Percentiles rank a stretch among this genome's conserved stretches.
These are phyloP conservation scores for Akanthomyces uredinophilus DNA, from an alignment of 2,329 filamentous ascomycete species.

Conservation along the genomic window DNA sequence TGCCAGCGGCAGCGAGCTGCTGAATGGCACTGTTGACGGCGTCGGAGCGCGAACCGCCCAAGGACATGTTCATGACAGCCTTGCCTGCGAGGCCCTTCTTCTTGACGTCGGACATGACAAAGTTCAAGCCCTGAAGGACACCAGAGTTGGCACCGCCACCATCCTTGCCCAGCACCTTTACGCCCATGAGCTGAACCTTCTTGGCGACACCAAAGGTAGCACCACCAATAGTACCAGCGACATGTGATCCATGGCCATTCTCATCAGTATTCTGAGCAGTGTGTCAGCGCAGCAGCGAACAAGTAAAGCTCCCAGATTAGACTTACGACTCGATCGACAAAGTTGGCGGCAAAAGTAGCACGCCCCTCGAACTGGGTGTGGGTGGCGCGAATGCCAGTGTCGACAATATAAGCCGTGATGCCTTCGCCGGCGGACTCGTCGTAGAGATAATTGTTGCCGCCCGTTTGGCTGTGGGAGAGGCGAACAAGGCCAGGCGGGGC, in stretches of 20 bases:
- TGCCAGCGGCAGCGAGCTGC: conserved; percentile 42
- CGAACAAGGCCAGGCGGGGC: conserved; percentile 50
- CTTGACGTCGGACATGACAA: conserved; percentile 42
- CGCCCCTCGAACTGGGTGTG: conserved; percentile 47
- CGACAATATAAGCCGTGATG: conserved; percentile 52
- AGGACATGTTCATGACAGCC: conserved; percentile 60
- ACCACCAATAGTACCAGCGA: conserved; percentile 51
- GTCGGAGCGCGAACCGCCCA: conserved; percentile 44
- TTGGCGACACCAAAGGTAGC: conserved; percentile 53
- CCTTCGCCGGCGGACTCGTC: conserved; percentile 33
- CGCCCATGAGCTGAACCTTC: conserved; percentile 41
- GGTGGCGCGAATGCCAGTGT: conserved; percentile 50
- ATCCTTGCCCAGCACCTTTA: conserved; percentile 46
- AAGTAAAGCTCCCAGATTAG: background rate
- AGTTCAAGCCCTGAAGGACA: conserved; percentile 57
- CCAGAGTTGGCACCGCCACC: conserved; percentile 33
- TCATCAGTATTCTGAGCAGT: conserved; percentile 36
- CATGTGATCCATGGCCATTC: conserved; percentile 54
- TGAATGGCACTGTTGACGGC: conserved; percentile 53
- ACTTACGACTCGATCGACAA: conserved; percentile 37
- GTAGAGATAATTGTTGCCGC: conserved; percentile 39
- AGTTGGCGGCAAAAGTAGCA: conserved; percentile 43
- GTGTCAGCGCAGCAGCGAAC: background rate
- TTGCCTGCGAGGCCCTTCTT: conserved; percentile 41
- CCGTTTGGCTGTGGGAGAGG: conserved; percentile 40